Conservation (phyloP, 371 early-diverging fungal genomes). For the Rhizopus arrhizus region DNA sequence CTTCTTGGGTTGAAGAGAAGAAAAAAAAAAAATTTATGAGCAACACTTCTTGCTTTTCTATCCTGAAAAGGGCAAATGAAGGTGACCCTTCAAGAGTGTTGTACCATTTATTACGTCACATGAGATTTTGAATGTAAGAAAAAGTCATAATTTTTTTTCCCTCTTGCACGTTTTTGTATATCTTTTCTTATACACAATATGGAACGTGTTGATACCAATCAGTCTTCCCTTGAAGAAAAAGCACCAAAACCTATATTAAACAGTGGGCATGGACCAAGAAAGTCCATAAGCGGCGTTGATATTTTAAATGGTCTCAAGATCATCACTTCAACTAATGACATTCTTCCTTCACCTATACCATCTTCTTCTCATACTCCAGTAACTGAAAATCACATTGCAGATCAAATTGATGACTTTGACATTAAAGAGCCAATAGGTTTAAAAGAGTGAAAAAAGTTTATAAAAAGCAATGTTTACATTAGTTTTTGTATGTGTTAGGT, state of each 20-base stretch:
- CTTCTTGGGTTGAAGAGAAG: too few species aligned
- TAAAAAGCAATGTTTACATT: too few species aligned
- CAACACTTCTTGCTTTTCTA: too few species aligned
- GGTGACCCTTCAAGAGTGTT: too few species aligned
- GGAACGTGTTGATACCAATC: background rate
- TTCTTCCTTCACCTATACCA: slow-evolving; percentile 12
- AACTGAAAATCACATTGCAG: slow-evolving; percentile 18
- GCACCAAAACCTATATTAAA: background rate
- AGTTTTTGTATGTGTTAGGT: slow-evolving; percentile 44
- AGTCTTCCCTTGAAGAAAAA: background rate
- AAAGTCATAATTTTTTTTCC: background rate
- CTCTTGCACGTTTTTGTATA: background rate
- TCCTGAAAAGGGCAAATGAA: too few species aligned
- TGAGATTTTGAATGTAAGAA: background rate
- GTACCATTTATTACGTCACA: too few species aligned
- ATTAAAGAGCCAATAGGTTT: slow-evolving; percentile 41
- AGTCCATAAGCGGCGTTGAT: slow-evolving; percentile 28
- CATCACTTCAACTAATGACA: slow-evolving; percentile 7
- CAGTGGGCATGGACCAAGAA: slow-evolving; percentile 15
- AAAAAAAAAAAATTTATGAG: too few species aligned
- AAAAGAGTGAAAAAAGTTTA: too few species aligned
- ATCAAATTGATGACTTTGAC: slow-evolving; percentile 49
- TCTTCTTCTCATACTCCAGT: slow-evolving; percentile 16
- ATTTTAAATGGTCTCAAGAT: slow-evolving; percentile 28
- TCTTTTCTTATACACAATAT: background rate